Base-by-base conservation (phyloP, 2,329 filamentous ascomycete species). In the Lecanosticta acicola region DNA sequence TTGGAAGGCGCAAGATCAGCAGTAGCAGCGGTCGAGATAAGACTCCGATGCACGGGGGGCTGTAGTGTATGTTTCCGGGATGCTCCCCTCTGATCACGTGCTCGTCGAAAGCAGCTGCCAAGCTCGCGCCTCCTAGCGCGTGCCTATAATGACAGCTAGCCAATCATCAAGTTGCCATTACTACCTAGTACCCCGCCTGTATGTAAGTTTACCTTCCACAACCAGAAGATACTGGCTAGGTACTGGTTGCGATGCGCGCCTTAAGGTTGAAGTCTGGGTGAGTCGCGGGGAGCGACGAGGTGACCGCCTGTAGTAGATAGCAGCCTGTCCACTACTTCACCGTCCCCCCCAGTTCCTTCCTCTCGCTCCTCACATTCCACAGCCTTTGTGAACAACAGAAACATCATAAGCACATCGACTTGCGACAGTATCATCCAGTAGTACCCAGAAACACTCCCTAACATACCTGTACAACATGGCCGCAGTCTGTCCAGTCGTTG, bases 401-500 rank as follows among this genome's bases (percentile, higher is more conserved):
- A n/a, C n/a, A n/a, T n/a, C n/a, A n/a, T n/a, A n/a, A n/a, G n/a
- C n/a, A n/a, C n/a, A n/a, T n/a, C n/a, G n/a, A n/a, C n/a, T n/a
- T n/a, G n/a, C n/a, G n/a, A n/a, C n/a, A n/a, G n/a, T n/a, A n/a
- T n/a, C n/a, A n/a, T n/a, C n/a, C n/a, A n/a, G n/a, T n/a, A n/a
- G n/a, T n/a, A n/a, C n/a, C n/a, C n/a, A n/a, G n/a, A n/a, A n/a
- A 33, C 33, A 45, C 38, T 14, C 26, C 16, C 21, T 14, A 45
- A 40, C 18, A 49, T 52, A 43, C 32, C 46, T 32, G 21, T 49
- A 29, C 49, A 50, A 35, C n/a, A n/a, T n/a, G n/a, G n/a, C n/a
- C n/a, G 44, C 50, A 35, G 50, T 58, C 43, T 58, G 56, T 38
- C 51, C 51, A 32, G 50, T 71, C 14, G 65, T 70, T 42, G 68